Percentiles rank a stretch among this genome's conserved stretches.
phyloP scores from a whole-genome alignment of 2,329 filamentous ascomycete species.

The Juglanconis sp. region DNA sequence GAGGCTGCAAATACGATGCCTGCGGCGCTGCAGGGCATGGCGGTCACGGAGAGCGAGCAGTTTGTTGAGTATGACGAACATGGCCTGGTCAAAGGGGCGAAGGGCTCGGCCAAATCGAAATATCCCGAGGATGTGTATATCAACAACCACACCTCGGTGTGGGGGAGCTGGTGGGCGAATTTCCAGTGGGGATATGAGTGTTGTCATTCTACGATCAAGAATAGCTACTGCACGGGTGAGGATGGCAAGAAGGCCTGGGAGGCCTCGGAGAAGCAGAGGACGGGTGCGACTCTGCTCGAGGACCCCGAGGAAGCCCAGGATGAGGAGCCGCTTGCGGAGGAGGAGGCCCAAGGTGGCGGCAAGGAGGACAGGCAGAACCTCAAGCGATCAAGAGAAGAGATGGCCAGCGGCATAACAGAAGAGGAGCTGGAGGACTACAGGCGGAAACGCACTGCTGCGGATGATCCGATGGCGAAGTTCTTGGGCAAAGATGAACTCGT shows the following conservation, averaged over 20 bases:
- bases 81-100: constrained; percentile 84
- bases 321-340: constrained; percentile 31
- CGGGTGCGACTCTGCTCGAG: constrained; percentile 40
- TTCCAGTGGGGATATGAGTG: constrained; percentile 97
- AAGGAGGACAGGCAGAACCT: constrained; percentile 51
- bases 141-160: constrained; percentile 90
- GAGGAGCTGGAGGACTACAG: constrained; percentile 85
- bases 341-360: constrained; percentile 22
- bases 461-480: constrained; percentile 85
- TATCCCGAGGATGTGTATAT: constrained; percentile 83
- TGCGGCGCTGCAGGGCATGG: constrained; percentile 61
- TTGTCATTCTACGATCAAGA: constrained; percentile 90
- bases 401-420: constrained; percentile 74
- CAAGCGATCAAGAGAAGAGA: constrained; percentile 67
- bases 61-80: constrained; percentile 95
- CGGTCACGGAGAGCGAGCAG: constrained; percentile 75
- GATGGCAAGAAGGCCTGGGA: constrained; percentile 80
- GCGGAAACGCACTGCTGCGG: constrained; percentile 66
- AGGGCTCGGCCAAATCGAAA: constrained; percentile 77
- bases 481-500: constrained; percentile 70
- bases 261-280: constrained; percentile 63
- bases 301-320: constrained; percentile 23
- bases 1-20: constrained; percentile 54
- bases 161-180: constrained; percentile 96
- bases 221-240: constrained; percentile 95